Base-by-base conservation (phyloP, 2,329 filamentous ascomycete genomes). In the Fusarium duplospermum region DNA sequence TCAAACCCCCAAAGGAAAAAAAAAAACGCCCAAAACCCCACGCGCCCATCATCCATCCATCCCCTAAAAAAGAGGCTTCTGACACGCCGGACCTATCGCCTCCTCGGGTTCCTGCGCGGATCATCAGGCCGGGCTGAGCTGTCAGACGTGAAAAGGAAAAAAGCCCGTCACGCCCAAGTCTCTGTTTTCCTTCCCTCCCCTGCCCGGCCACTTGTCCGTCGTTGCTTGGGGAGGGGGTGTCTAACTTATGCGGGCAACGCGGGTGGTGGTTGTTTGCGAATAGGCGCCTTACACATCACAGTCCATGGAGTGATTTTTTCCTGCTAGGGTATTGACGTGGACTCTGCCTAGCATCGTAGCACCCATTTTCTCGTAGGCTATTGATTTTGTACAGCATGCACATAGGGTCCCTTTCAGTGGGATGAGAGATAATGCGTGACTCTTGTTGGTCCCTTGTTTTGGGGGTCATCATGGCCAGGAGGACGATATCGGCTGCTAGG, bases 51-150 rank as follows among this genome's bases (percentile, higher is more conserved):
- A 76, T 66, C 45, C 59, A 50, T 20, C 33, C 45, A 24, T 52
- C 40, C 40, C 27, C 38, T 14, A 33, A n/a, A 29, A 29, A 54
- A 57, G 71, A 64, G 66, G 72, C 24, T 52, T 52, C 47, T 20
- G 47, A 54, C 47, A 54, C 47, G 66, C 71, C 56, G 66, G 63
- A 65, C 77, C 76, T 77, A 78, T 78, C 70, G 70, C 60, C 67
- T 66, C 62, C 61, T 69, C 78, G 78, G 78, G 78, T 80, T 80
- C 78, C 78, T 80, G 78, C 78, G 72, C 77, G 75, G 78, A 72
- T 79, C 77, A 80, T 78, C 74, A 78, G 73, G 72, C 75, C 76
- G 71, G 62, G 60, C 72, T 75, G 69, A 78, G 72, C 74, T 76
- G 76, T 76, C 77, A 71, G 71, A 61, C 47, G 24, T 52, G 68